Evolutionary conservation across 192 early-diverging fungal genomes (phyloP), one percentile per base, ranked within the genome.

Genomic region (Chytriomyces confervae): DNA sequence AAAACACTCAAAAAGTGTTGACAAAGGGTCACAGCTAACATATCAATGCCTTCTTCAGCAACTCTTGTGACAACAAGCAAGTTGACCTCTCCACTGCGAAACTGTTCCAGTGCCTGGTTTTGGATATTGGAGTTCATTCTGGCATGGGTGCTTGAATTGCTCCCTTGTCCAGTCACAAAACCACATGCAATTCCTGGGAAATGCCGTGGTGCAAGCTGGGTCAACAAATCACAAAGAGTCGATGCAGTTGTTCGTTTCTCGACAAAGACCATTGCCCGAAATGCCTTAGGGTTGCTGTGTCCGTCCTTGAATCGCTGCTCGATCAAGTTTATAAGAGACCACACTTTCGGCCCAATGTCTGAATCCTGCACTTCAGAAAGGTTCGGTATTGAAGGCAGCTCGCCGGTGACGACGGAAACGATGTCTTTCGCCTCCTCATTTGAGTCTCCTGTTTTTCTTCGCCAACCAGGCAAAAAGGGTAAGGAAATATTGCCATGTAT

Each of bases 1-100:
- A 27, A 57, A 66, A 76, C 11, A 45, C 18, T 7, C 43, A 77
- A 47, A 77, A 24, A 63, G 6, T 62, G 6, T 16, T 18, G 24
- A 76, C 11, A 46, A 20, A 27, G 24, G 20, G 20, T 57, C 16
- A n/a, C 6, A 64, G 0, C 67, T 36, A 89, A 92, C 87, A 97
- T 93, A 80, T 97, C 95, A 1, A 96, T 83, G 9, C 95, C 96
- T 79, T 97, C 95, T 76, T 95, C 96, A 11, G 94, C 95, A 7
- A 96, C 95, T 79, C 91, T 90, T 0, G 96, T 96, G 11, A 94
- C 92, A 63, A 97, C 91, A 4, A 97, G 70, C 47, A 94, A 78
- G 73, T 95, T 95, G 29, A 92, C 76, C 8, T 86, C 84, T 43
- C 92, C 92, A 8, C 71, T 75, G 10, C 90, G 86, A 79, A 97